Evolutionary conservation across 2,329 filamentous ascomycete species (phyloP).

Genomic region (Madurella mycetomatis): DNA sequence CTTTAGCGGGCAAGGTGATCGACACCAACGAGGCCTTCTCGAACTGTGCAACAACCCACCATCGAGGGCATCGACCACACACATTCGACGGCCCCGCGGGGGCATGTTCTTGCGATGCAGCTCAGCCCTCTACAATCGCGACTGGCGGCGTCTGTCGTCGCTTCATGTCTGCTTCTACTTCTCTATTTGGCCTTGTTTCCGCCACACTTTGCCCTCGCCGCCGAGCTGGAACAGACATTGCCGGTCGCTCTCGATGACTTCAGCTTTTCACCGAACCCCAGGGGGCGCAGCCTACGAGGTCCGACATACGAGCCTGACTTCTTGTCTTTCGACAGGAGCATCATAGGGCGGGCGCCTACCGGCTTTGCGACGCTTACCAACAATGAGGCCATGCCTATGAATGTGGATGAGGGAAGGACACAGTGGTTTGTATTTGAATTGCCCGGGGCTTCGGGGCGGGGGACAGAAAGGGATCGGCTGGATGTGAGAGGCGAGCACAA

Average conservation of each 20-base stretch:
- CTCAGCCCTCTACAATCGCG: slow-evolving; percentile 68
- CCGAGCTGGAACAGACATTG: slow-evolving; percentile 39
- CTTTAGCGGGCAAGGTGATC: slow-evolving; percentile 6
- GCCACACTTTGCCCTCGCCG: slow-evolving; percentile 58
- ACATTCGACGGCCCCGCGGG: slow-evolving; percentile 26
- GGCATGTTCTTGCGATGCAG: slow-evolving; percentile 48
- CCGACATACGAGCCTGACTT: slow-evolving; percentile 58
- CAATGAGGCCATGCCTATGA: slow-evolving; percentile 57
- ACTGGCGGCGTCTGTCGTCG: slow-evolving; percentile 61
- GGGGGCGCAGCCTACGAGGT: slow-evolving; percentile 22
- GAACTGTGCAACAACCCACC: neutral
- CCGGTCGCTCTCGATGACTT: slow-evolving; percentile 22
- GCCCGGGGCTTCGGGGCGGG: slow-evolving; percentile 45
- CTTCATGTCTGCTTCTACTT: slow-evolving; percentile 54
- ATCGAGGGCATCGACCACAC: slow-evolving; percentile 1
- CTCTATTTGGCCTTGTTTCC: slow-evolving; percentile 59
- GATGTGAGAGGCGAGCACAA: slow-evolving; percentile 22
- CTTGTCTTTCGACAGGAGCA: slow-evolving; percentile 54
- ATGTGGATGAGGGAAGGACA: slow-evolving; percentile 59
- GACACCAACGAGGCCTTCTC: neutral
- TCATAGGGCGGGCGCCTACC: slow-evolving; percentile 57
- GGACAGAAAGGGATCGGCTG: slow-evolving; percentile 20
- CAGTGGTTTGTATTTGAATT: slow-evolving; percentile 62
- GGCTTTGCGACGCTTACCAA: slow-evolving; percentile 53
- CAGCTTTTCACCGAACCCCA: slow-evolving; percentile 10